Base-by-base conservation (phyloP, 2,329 filamentous ascomycete species). In the Pseudocercospora crystallina region DNA sequence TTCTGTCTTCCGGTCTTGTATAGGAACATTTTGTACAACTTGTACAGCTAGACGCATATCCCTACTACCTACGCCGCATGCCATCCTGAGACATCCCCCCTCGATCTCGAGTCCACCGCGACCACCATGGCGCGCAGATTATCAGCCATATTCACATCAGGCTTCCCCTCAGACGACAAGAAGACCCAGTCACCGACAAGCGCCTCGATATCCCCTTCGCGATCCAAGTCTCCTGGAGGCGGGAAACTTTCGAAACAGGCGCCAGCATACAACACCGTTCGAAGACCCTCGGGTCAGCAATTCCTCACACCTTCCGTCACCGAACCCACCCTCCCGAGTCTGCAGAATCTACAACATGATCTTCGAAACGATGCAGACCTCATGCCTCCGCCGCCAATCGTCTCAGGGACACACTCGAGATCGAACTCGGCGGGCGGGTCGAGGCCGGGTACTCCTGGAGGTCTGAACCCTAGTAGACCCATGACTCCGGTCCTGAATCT, bases 401-500 rank as follows among this genome's bases (percentile, higher is more conserved):
- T 42, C 44, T 20, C 51, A 34, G 47, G 50, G n/a, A 51, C 51
- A 26, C 51, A 53, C 39, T 57, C 56, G 31, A 50, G 58, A 33
- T 26, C 20, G 9, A 50, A 43, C 17, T 62, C 60, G 2, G 45
- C 42, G 17, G 54, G 54, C n/a, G 46, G 60, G 30, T 61, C 58
- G 17, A 49, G 52, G 40, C 59, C 60, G 34, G 55, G 54, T 20
- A 61, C 58, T 8, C 52, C 60, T 30, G 47, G 54, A 33, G 49
- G 49, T 17, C 32, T 49, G 39, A 49, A 51, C 47, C 36, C 54
- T 29, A 63, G 60, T 38, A 54, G 60, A 39, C 58, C 61, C 13
- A 44, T 50, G 36, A 63, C 61, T 26, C 61, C 61, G 8, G 60
- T 51, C 5, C 48, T 61, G 32, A 49, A 58, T 37, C 40, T 62